phyloP scores from a whole-genome alignment of 1,284 basidiomycete species.

The Leccinum fallax region DNA sequence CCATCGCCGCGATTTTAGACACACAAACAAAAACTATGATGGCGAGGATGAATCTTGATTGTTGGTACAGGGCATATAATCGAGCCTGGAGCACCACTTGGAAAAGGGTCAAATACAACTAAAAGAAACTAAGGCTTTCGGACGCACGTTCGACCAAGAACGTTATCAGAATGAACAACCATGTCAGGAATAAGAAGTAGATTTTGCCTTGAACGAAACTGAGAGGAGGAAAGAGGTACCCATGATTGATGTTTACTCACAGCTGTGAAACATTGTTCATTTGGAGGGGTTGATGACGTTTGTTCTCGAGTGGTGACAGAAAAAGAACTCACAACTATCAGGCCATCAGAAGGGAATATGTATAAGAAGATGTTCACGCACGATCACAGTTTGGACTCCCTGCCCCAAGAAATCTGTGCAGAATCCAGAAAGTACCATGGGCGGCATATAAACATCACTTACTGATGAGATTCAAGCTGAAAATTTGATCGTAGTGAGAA shows the following conservation, averaged over 20 bases:
- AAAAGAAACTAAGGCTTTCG: neutral
- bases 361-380: neutral
- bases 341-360: neutral
- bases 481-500: neutral
- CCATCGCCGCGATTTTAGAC: constrained; percentile 12
- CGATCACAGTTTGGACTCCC: neutral
- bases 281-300: neutral
- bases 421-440: neutral
- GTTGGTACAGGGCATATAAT: constrained; percentile 19
- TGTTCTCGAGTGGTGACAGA: neutral
- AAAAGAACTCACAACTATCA: neutral
- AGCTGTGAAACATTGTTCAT: neutral
- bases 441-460: neutral
- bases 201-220: constrained; percentile 9
- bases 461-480: neutral
- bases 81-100: constrained; percentile 19
- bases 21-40: constrained; percentile 14
- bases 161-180: neutral
- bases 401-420: neutral
- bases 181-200: constrained; percentile 9
- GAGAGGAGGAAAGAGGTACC: neutral
- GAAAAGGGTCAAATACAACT: neutral
- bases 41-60: constrained; percentile 12
- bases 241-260: neutral
- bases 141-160: constrained; percentile 17